phyloP scores from a whole-genome alignment of 2,329 filamentous ascomycete species.

The Lecanicillium sp. region DNA sequence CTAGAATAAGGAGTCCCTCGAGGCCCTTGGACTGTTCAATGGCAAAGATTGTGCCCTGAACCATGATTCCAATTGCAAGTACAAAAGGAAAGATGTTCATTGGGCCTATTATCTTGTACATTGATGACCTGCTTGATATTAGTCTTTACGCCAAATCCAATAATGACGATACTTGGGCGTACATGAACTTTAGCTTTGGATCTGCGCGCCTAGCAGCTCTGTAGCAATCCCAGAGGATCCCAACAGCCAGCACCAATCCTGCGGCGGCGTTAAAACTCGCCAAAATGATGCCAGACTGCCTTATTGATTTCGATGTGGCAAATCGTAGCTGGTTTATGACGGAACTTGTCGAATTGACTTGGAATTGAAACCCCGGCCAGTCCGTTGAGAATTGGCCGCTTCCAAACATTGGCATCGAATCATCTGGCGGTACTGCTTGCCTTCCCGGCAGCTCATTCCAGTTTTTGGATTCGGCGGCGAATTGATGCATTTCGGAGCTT shows the following conservation, averaged over 20 bases:
- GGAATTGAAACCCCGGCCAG: constrained; percentile 19
- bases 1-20: constrained; percentile 37
- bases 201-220: constrained; percentile 32
- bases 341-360: constrained; percentile 33
- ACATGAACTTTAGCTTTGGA: constrained; percentile 33
- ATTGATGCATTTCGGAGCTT: no score
- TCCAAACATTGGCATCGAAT: neutral
- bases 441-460: no score
- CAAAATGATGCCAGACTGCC: constrained; percentile 53
- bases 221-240: constrained; percentile 51
- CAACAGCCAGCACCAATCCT: constrained; percentile 45
- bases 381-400: constrained; percentile 5
- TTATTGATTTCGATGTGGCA: constrained; percentile 45
- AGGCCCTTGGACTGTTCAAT: constrained; percentile 48
- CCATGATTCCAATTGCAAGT: constrained; percentile 46
- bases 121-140: constrained; percentile 21
- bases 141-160: neutral
- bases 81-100: constrained; percentile 47
- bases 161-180: constrained; percentile 10
- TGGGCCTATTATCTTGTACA: constrained; percentile 35
- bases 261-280: constrained; percentile 52
- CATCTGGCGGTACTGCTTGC: no score
- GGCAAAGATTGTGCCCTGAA: constrained; percentile 51
- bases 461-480: no score
- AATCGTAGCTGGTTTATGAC: constrained; percentile 44